Evolutionary conservation across 495 filamentous ascomycete genomes (phyloP).

Genomic region (Cercophora sp.): DNA sequence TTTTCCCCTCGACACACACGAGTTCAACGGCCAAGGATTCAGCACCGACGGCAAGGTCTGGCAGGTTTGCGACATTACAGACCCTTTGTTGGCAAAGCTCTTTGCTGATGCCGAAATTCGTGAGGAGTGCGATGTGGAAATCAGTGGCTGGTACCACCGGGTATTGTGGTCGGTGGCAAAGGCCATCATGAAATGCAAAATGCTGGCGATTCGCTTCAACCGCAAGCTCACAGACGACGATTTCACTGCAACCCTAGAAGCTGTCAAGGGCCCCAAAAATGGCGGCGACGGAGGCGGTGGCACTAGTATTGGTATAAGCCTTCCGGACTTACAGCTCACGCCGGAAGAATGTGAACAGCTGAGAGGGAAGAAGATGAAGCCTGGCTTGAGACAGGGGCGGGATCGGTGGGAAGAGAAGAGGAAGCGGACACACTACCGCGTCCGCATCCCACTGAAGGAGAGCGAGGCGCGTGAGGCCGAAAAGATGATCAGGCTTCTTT

Average conservation of each 20-base stretch:
- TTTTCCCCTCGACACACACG: slow-evolving; percentile 53
- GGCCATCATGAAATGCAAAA: slow-evolving; percentile 80
- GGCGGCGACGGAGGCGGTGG: slow-evolving; percentile 33
- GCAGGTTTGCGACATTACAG: slow-evolving; percentile 89
- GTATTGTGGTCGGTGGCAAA: slow-evolving; percentile 76
- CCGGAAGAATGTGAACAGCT: slow-evolving; percentile 35
- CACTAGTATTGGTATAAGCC: slow-evolving; percentile 44
- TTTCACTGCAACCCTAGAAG: slow-evolving; percentile 41
- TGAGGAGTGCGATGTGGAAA: slow-evolving; percentile 50
- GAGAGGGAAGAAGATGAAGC: slow-evolving; percentile 24
- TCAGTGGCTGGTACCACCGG: slow-evolving; percentile 76
- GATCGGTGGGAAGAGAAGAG: slow-evolving; percentile 23
- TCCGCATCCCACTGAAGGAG: slow-evolving; percentile 38
- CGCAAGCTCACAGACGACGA: slow-evolving; percentile 49
- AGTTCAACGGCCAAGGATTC: slow-evolving; percentile 73
- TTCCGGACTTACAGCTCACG: slow-evolving; percentile 52
- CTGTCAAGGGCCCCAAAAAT: slow-evolving; percentile 28
- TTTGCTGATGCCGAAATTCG: slow-evolving; percentile 46
- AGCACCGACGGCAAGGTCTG: slow-evolving; percentile 76
- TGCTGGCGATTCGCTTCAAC: slow-evolving; percentile 48
- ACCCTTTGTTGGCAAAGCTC: slow-evolving; percentile 61
- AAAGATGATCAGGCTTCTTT: slow-evolving; percentile 30
- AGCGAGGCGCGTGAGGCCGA: slow-evolving; percentile 27
- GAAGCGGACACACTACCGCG: slow-evolving; percentile 29
- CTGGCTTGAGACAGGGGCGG: slow-evolving; percentile 18